Conservation (phyloP, 352 stramenopile species). For the Phytopythium mirpurense region DNA sequence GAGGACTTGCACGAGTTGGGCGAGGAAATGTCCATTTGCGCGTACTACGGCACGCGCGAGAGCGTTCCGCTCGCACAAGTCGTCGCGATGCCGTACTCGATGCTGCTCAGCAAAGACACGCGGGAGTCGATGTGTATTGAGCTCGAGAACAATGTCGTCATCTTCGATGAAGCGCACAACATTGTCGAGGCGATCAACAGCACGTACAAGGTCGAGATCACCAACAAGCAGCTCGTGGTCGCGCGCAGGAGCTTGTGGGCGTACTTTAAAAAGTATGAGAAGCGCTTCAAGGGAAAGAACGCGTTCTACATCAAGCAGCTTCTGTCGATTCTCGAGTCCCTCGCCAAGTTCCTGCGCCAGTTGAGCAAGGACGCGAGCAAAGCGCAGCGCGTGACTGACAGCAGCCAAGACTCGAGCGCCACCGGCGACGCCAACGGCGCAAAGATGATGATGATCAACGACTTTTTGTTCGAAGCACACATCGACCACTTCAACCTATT, state of each 20-base stretch:
- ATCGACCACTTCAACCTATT: conserved; percentile 90
- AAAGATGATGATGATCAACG: conserved; percentile 79
- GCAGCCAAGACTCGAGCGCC: not conserved
- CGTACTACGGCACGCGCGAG: conserved; percentile 95
- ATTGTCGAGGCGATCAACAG: conserved; percentile 95
- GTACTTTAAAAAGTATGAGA: conserved; percentile 88
- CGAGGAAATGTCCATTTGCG: conserved; percentile 89
- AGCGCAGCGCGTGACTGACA: not conserved
- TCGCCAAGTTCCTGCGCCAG: conserved; percentile 76
- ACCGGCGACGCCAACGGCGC: conserved; percentile 13
- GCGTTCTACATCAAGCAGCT: conserved; percentile 89
- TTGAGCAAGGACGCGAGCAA: conserved; percentile 26
- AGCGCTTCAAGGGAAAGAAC: conserved; percentile 83
- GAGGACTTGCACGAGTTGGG: conserved; percentile 94
- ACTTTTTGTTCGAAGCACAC: conserved; percentile 76
- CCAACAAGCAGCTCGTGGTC: conserved; percentile 70
- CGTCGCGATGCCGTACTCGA: conserved; percentile 90
- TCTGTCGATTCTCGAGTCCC: conserved; percentile 61
- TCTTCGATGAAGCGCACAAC: conserved; percentile 99
- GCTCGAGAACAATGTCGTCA: conserved; percentile 89
- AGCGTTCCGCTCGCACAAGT: conserved; percentile 89
- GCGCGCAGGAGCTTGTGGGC: conserved; percentile 71
- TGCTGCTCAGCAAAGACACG: conserved; percentile 89
- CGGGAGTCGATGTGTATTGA: conserved; percentile 87
- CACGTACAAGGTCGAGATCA: conserved; percentile 80